These are phyloP conservation scores for Wallemia mellicola DNA, from an alignment of 1,284 basidiomycete genomes.

Conservation along the genomic window DNA sequence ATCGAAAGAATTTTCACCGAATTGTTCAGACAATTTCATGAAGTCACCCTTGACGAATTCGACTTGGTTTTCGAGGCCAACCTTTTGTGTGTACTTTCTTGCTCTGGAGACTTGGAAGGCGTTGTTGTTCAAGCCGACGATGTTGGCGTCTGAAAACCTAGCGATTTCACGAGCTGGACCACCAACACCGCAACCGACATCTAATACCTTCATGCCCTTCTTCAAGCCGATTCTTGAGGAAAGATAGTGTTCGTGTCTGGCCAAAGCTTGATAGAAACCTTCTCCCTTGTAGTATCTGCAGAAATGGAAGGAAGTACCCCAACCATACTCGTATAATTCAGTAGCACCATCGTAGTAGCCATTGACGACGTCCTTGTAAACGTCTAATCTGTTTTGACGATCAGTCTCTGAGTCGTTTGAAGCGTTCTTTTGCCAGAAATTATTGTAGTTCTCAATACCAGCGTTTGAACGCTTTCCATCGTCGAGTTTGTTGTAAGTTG, in stretches of 20 bases:
- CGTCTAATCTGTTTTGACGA: slow-evolving; percentile 43
- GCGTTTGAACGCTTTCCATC: slow-evolving; percentile 44
- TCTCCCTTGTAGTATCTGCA: slow-evolving; percentile 94
- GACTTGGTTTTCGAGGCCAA: slow-evolving; percentile 46
- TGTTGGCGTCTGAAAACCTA: slow-evolving; percentile 54
- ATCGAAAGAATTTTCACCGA: slow-evolving; percentile 78
- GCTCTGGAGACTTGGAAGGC: slow-evolving; percentile 76
- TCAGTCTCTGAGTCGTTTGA: slow-evolving; percentile 36
- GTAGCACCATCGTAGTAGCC: slow-evolving; percentile 95
- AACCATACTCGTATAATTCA: slow-evolving; percentile 86
- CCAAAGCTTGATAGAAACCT: slow-evolving; percentile 45
- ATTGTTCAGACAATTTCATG: slow-evolving; percentile 75
- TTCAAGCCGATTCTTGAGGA: slow-evolving; percentile 49
- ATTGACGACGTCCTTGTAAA: slow-evolving; percentile 83
- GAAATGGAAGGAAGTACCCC: slow-evolving; percentile 86
- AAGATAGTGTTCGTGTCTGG: slow-evolving; percentile 95
- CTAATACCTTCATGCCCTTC: slow-evolving; percentile 80
- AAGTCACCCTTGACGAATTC: slow-evolving; percentile 55
- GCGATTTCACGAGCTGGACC: slow-evolving; percentile 90
- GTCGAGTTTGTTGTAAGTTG: slow-evolving; percentile 4
- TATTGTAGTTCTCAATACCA: slow-evolving; percentile 71
- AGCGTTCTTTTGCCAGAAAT: slow-evolving; percentile 75
- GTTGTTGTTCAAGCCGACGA: slow-evolving; percentile 89
- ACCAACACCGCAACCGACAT: slow-evolving; percentile 93
- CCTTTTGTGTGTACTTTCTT: slow-evolving; percentile 47